phyloP scores from a whole-genome alignment of 163 green algal genomes.

The Prototheca wickerhamii region DNA sequence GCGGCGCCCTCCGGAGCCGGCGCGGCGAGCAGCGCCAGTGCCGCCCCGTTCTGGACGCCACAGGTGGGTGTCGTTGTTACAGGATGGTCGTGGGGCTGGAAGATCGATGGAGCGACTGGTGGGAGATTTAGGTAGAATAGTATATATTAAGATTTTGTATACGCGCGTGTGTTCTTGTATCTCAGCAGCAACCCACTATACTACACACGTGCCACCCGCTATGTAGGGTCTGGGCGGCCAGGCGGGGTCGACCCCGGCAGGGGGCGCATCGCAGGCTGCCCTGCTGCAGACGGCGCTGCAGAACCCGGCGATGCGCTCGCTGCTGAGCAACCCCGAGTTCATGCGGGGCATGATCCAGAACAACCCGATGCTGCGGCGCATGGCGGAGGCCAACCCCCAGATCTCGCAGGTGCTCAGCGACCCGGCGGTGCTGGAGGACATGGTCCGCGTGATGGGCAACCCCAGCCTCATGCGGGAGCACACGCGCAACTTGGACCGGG shows the following conservation, averaged over 20 bases:
- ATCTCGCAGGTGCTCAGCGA: conserved; percentile 69
- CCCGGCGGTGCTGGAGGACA: conserved; percentile 75
- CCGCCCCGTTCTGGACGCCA: too few species aligned
- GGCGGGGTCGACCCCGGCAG: not conserved
- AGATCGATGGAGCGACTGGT: too few species aligned
- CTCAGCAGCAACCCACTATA: too few species aligned
- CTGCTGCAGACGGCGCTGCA: conserved; percentile 34
- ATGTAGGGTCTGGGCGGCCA: not conserved
- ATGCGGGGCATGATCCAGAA: conserved; percentile 59
- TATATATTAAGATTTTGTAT: too few species aligned
- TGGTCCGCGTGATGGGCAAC: conserved; percentile 76
- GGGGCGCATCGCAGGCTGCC: conserved; percentile 2
- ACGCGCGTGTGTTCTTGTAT: too few species aligned
- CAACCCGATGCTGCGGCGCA: conserved; percentile 48
- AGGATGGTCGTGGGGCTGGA: too few species aligned
- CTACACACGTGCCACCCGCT: too few species aligned
- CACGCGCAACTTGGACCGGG: conserved; percentile 81
- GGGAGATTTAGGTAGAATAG: too few species aligned
- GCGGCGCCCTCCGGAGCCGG: too few species aligned
- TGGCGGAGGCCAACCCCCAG: conserved; percentile 78
- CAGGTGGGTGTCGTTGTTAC: too few species aligned
- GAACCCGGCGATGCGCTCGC: conserved; percentile 55
- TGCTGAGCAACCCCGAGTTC: conserved; percentile 71
- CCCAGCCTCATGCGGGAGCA: conserved; percentile 87
- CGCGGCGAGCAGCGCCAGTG: too few species aligned